Evolutionary conservation across 2,329 filamentous ascomycete genomes (phyloP), one percentile per base, ranked within the genome.

Genomic region (Aspergillus cejpii): DNA sequence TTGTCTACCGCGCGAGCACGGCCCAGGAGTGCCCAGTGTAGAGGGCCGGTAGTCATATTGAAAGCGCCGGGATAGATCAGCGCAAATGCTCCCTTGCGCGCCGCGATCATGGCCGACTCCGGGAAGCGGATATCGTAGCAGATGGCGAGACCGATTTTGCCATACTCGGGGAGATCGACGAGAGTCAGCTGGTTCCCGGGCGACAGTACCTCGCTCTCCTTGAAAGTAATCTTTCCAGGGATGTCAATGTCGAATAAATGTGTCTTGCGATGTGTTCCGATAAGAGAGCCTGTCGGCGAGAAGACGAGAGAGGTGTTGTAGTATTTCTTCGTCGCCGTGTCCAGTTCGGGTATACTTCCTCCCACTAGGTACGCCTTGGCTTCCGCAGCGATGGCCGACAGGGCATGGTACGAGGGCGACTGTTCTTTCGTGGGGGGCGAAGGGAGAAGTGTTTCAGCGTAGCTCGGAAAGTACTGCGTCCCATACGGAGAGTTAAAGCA

Each of bases 401-500:
- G 78, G 5, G 89, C 87, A 65, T 94, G 85, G 76, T 83, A 97
- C 43, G 86, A 89, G 0, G 90, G 90, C 3, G 86, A 84, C 58
- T 85, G 79, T 37, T 80, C 77, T 49, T 73, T 64, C 3, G 81
- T 73, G 0, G 89, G 87, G 21, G 88, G 87, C 2, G 81, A 84
- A 1, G 88, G 87, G 1, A 79, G 74, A n/a, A 97, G 81, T 1
- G 81, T 84, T 70, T 98, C 92, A 55, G 92, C 90, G 67, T 97
- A 97, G 49, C 83, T 79, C 43, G 90, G 84, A 71, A 98, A 98
- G 75, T 84, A 90, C 61, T 88, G 77, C 54, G 83, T 89, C 55
- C 92, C 92, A 69, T 98, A 98, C 6, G 92, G 92, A 33, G 87
- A 94, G 74, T 98, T 98, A 81, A 98, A 98, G 76, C 92, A 98